Base-by-base conservation (phyloP, 805 yeast species). In the Candida coleopterorum region DNA sequence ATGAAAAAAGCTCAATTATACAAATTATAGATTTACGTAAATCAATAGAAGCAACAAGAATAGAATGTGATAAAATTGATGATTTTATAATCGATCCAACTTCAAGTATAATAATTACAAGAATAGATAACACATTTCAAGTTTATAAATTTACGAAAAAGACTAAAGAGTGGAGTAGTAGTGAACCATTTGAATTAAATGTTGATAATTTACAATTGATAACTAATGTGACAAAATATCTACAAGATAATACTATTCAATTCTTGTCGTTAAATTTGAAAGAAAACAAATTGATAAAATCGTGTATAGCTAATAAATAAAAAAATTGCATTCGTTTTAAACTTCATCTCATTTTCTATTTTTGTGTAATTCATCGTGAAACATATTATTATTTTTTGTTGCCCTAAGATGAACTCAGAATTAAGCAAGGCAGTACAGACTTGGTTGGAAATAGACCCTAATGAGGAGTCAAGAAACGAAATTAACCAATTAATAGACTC, bases 1-100 rank as follows among this genome's bases (percentile, higher is more conserved):
- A 49, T 14, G 44, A 45, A 0, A 48, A 38, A 7, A 38, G 39
- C 2, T 43, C 51, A 15, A 29, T 45, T 4, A 39, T 74, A 7
- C 68, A 66, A 15, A 50, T 77, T 2, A 60, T 76, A 58, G 79
- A 77, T 49, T 56, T 77, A 45, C 59, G 81, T 42, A 74, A 74
- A 42, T 49, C 52, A 27, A 28, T 38, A 3, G 27, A 46, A 14
- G 47, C 49, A 12, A 58, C 62, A 36, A 39, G 60, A 11, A 48
- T 67, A 9, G 56, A 55, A 18, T 46, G 48, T 2, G 50, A 44
- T 21, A 41, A 30, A 3, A 20, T 52, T 12, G 28, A 37, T 2
- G 59, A 51, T 37, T 56, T 62, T 40, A 48, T 46, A 2, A 46
- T 65, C 8, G 73, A 67, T 36, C 58, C 62, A 2, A 62, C 71